Base-by-base conservation (phyloP, 306 rosid species). In the Quillaja saponaria region DNA sequence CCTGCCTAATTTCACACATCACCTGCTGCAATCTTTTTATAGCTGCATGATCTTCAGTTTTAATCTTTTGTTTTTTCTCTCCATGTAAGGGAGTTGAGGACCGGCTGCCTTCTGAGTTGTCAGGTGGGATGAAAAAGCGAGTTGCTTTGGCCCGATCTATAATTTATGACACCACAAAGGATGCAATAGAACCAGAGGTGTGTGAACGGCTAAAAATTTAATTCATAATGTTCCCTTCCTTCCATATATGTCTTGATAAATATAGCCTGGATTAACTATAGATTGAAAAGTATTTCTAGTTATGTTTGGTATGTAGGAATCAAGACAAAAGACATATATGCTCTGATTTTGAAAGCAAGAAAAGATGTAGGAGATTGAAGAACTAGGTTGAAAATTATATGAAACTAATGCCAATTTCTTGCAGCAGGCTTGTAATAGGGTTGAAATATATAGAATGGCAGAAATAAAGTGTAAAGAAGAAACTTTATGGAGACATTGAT, bases 61-160 rank as follows among this genome's bases (percentile, higher is more conserved):
- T 28, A 25, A 15, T 25, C 31, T 25, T 25, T 25, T 25, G 31
- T 25, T 63, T 65, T 58, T 31, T 57, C 44, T 48, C 31, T 25
- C 4, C 31, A 25, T 25, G 3, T 25, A 25, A 94, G 99, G 95
- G 82, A 58, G 99, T 94, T 70, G 99, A 94, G 76, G 91, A 94
- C 33, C 84, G 97, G 46, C 49, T 87, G 62, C 99, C 99, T 52
- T 94, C 99, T 28, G 99, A 94, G 76, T 73, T 94, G 79, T 94
- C 99, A 31, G 99, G 99, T 49, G 97, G 99, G 77, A 94, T 94
- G 99, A 94, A 94, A 80, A 94, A 94, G 63, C 84, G 99, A 74
- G 97, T 94, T 74, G 99, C 99, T 41, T 76, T 94, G 78, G 99
- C 99, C 50, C 88, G 97, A 48, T 89, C 97, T 68, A 87, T 94